Conservation (phyloP, 1,284 basidiomycete species). For the Wallemia ichthyophaga region DNA sequence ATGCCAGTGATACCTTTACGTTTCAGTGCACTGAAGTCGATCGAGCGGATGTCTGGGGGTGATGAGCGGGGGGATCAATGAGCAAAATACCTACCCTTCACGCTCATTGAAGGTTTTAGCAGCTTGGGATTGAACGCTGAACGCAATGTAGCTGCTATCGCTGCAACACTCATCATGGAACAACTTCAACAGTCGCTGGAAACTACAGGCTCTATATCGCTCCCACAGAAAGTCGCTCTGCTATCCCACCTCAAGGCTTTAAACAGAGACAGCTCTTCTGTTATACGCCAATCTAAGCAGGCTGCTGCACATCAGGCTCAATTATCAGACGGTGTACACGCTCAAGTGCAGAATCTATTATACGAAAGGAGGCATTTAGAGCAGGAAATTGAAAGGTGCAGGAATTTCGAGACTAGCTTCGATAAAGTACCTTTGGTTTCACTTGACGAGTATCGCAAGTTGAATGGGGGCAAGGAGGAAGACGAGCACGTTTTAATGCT, state of each 20-base stretch:
- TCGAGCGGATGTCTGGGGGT: constrained; percentile 49
- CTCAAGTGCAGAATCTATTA: background rate
- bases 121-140: background rate
- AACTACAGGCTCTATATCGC: background rate
- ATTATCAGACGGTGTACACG: background rate
- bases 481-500: background rate
- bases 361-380: background rate
- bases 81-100: background rate
- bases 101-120: background rate
- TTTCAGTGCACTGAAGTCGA: constrained; percentile 52
- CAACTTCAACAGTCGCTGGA: background rate
- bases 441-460: background rate
- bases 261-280: background rate
- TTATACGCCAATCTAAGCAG: background rate
- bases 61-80: background rate
- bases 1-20: constrained; percentile 53
- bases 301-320: background rate
- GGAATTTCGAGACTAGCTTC: background rate
- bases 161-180: constrained; percentile 1
- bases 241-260: background rate
- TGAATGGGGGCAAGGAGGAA: background rate
- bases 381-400: background rate
- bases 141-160: background rate
- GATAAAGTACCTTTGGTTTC: background rate
- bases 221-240: background rate